These are phyloP conservation scores for Beta corolliflora DNA, from an alignment of 179 eudicot genomes.

Conservation along the genomic window DNA sequence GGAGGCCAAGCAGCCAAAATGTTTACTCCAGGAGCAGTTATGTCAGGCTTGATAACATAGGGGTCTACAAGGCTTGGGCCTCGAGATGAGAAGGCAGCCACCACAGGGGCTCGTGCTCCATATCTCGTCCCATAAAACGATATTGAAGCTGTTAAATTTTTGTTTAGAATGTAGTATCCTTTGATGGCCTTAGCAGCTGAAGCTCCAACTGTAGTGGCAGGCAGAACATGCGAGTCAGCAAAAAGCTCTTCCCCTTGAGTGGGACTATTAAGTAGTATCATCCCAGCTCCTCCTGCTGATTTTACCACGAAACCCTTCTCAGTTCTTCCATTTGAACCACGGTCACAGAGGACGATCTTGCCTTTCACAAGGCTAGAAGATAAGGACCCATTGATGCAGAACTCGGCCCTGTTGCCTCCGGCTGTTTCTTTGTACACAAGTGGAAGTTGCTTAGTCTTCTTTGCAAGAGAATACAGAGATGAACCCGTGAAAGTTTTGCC, in stretches of 20 bases:
- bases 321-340: slow-evolving; percentile 54
- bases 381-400: slow-evolving; percentile 50
- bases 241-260: slow-evolving; percentile 66
- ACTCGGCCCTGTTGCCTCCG: slow-evolving; percentile 47
- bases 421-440: slow-evolving; percentile 56
- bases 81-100: slow-evolving; percentile 78
- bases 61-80: slow-evolving; percentile 72
- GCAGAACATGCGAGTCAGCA: slow-evolving; percentile 64
- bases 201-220: slow-evolving; percentile 66
- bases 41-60: slow-evolving; percentile 63
- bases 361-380: slow-evolving; percentile 48
- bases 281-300: slow-evolving; percentile 71
- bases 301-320: slow-evolving; percentile 60
- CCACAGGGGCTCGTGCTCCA: slow-evolving; percentile 59
- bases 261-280: slow-evolving; percentile 55
- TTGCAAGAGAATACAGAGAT: slow-evolving; percentile 52
- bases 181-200: slow-evolving; percentile 48
- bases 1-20: slow-evolving; percentile 90
- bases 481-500: slow-evolving; percentile 50
- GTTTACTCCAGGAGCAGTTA: slow-evolving; percentile 74
- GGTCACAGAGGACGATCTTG: slow-evolving; percentile 63
- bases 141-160: slow-evolving; percentile 46
- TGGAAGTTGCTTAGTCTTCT: slow-evolving; percentile 43
- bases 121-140: slow-evolving; percentile 52
- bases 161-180: slow-evolving; percentile 32